Conservation (phyloP, 148 eudicot species). For the Spergularia bocconei region DNA sequence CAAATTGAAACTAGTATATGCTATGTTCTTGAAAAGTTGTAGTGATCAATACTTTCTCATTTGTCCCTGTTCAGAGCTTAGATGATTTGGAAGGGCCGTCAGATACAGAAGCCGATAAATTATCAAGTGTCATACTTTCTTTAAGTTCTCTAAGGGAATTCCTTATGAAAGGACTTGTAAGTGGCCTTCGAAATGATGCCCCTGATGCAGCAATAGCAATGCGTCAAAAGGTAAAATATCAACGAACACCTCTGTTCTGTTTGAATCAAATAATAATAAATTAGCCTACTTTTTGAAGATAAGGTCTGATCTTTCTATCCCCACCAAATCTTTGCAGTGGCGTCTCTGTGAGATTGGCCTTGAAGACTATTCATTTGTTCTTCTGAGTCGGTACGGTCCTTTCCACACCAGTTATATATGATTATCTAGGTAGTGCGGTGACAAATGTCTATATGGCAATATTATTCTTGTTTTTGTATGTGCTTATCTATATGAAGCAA, state of each 20-base stretch:
- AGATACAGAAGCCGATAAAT: conserved; percentile 40
- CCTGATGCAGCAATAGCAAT: conserved; percentile 91
- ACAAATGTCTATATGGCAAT: background rate
- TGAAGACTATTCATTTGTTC: conserved; percentile 91
- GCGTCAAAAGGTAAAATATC: conserved; percentile 79
- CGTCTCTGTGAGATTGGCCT: conserved; percentile 98
- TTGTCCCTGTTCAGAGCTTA: conserved; percentile 48
- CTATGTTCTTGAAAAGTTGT: background rate
- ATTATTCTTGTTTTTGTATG: background rate
- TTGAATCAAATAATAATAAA: background rate
- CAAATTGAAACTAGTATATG: background rate
- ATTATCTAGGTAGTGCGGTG: background rate
- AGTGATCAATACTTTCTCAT: background rate
- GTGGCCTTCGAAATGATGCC: conserved; percentile 95
- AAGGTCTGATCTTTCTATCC: conserved; percentile 10
- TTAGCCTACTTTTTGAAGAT: background rate
- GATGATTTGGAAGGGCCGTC: conserved; percentile 45
- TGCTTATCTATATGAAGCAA: conserved; percentile 3
- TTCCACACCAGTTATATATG: background rate
- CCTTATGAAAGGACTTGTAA: conserved; percentile 76
- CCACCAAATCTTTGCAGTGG: conserved; percentile 56
- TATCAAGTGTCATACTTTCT: conserved; percentile 57
- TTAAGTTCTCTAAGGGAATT: conserved; percentile 57
- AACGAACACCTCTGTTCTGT: background rate
- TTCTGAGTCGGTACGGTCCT: conserved; percentile 71